phyloP scores from a whole-genome alignment of 768 basidiomycete species.

The Pholiota molesta region DNA sequence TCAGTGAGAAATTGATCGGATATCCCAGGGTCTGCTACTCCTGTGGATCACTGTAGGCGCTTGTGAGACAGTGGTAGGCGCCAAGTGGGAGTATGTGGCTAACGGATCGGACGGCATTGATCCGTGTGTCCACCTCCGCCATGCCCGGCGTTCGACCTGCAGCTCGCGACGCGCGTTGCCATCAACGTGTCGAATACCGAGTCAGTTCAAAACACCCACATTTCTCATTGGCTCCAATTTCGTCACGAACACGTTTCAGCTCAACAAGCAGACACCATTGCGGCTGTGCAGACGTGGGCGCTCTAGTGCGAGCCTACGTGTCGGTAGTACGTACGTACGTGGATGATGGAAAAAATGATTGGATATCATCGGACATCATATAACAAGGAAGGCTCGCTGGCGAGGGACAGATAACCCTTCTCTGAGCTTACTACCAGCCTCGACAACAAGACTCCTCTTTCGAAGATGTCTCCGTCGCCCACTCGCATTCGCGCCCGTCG shows the following conservation, averaged over 20 bases:
- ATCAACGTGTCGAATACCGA: neutral
- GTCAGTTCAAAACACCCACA: neutral
- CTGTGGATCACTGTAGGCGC: neutral
- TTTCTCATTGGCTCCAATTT: neutral
- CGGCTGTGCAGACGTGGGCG: neutral
- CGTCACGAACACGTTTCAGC: neutral
- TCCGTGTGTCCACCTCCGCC: neutral
- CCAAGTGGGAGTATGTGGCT: neutral
- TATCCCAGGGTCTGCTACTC: too few relatives aligned
- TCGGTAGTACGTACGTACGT: neutral
- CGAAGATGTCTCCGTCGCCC: constrained; percentile 10
- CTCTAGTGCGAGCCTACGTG: neutral
- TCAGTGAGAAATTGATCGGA: too few relatives aligned
- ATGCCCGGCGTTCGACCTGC: neutral
- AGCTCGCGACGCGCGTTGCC: neutral
- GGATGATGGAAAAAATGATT: neutral
- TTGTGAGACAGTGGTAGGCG: neutral
- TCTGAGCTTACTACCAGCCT: neutral
- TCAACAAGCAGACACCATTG: neutral
- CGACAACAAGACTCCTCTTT: neutral
- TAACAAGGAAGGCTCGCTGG: neutral
- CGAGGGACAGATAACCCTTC: neutral
- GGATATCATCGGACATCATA: too few relatives aligned
- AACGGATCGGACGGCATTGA: neutral
- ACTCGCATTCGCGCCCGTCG: constrained; percentile 10